Conservation (phyloP, 1,284 basidiomycete species). For the Tilletia indica region DNA sequence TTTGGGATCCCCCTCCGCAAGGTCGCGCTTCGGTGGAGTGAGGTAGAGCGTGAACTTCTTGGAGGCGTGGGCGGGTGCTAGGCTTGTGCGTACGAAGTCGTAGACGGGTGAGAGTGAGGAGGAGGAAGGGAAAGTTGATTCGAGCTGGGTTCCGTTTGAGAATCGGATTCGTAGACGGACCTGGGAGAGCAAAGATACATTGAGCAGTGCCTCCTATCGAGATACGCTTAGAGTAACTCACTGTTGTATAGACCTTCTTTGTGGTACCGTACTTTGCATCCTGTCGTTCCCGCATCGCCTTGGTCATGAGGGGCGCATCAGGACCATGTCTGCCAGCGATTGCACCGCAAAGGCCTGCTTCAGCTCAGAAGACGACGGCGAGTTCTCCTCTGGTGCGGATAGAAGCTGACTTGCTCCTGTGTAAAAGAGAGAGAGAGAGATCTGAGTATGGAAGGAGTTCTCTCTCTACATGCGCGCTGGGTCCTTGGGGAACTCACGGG, state of each 20-base stretch:
- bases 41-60: slow-evolving; percentile 80
- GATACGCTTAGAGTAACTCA: slow-evolving; percentile 55
- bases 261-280: slow-evolving; percentile 61
- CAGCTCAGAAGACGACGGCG: slow-evolving; percentile 72
- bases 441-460: not conserved
- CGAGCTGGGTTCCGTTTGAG: slow-evolving; percentile 76
- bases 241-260: slow-evolving; percentile 70
- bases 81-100: slow-evolving; percentile 71
- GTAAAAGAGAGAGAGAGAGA: not conserved
- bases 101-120: slow-evolving; percentile 77
- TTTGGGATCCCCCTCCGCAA: slow-evolving; percentile 71
- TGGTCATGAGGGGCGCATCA: slow-evolving; percentile 74
- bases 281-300: slow-evolving; percentile 68
- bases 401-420: slow-evolving; percentile 11
- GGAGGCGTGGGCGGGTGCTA: slow-evolving; percentile 70
- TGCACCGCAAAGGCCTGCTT: slow-evolving; percentile 67
- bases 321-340: slow-evolving; percentile 67
- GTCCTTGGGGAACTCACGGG: not conserved
- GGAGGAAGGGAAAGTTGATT: slow-evolving; percentile 71
- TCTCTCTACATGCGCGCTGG: not conserved
- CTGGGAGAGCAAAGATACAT: slow-evolving; percentile 56
- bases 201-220: not conserved
- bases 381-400: slow-evolving; percentile 56
- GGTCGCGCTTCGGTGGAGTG: slow-evolving; percentile 73
- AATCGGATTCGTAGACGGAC: slow-evolving; percentile 79